phyloP scores from a whole-genome alignment of 108 stramenopile species.

The Cyclotella choctawhatcheeana region DNA sequence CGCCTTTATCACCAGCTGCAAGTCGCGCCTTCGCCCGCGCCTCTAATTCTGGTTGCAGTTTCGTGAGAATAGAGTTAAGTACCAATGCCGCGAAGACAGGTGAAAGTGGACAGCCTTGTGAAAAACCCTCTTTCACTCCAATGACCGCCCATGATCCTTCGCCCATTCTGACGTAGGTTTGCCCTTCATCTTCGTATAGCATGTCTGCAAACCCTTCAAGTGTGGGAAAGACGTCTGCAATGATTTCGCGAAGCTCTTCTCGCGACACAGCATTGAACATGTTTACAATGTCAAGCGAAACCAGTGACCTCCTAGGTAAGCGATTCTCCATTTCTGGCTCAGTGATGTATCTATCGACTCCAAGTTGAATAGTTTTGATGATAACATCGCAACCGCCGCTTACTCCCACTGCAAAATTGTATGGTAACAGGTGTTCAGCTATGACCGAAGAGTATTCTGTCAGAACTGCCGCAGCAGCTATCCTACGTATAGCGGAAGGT shows the following conservation, averaged over 20 bases:
- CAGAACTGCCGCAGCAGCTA: slow-evolving; percentile 13
- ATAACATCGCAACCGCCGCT: slow-evolving; percentile 15
- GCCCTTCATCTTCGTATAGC: background rate
- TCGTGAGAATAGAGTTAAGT: slow-evolving; percentile 8
- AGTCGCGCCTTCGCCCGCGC: background rate
- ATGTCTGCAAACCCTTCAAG: background rate
- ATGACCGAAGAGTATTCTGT: background rate
- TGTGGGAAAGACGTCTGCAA: background rate
- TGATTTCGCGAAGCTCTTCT: slow-evolving; percentile 2
- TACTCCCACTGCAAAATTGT: slow-evolving; percentile 26
- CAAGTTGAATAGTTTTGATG: slow-evolving; percentile 6
- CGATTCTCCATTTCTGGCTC: background rate
- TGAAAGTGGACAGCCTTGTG: slow-evolving; percentile 23
- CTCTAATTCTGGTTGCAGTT: background rate
- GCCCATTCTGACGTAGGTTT: background rate
- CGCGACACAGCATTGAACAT: slow-evolving; percentile 30
- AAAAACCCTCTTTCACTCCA: slow-evolving; percentile 14
- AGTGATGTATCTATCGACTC: slow-evolving; percentile 16
- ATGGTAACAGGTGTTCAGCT: slow-evolving; percentile 18
- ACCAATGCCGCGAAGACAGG: slow-evolving; percentile 18
- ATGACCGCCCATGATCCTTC: background rate
- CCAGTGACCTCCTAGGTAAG: slow-evolving; percentile 4
- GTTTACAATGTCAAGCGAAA: slow-evolving; percentile 30
- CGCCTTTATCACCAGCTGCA: background rate
- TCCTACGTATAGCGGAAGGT: slow-evolving; percentile 22